These are phyloP conservation scores for Fusarium austroafricanum DNA, from an alignment of 2,329 filamentous ascomycete species.

Conservation along the genomic window DNA sequence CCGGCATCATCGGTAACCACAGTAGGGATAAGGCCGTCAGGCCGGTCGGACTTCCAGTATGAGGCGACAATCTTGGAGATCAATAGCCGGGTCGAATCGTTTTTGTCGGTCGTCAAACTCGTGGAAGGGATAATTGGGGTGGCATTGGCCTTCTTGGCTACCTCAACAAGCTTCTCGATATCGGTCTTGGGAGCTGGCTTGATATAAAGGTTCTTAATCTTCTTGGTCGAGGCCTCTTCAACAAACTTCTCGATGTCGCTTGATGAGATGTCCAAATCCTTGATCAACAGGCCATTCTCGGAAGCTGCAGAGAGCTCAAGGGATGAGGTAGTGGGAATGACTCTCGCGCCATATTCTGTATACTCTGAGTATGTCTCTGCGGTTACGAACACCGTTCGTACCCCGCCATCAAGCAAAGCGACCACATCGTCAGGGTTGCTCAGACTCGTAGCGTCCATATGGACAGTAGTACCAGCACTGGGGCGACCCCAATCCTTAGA, in stretches of 20 bases:
- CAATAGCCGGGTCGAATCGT: conserved; percentile 64
- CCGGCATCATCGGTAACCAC: conserved; percentile 91
- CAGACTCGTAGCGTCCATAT: conserved; percentile 81
- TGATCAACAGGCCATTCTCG: conserved; percentile 63
- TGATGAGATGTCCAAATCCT: conserved; percentile 60
- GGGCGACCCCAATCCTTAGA: conserved; percentile 61
- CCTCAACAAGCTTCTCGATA: conserved; percentile 59
- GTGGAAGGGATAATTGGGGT: conserved; percentile 81
- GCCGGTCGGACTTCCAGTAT: conserved; percentile 82
- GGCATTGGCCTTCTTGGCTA: conserved; percentile 63
- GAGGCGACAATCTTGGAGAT: conserved; percentile 79
- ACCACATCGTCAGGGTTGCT: conserved; percentile 78
- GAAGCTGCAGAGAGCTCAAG: conserved; percentile 59
- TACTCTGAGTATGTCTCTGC: conserved; percentile 73
- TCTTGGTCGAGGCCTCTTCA: conserved; percentile 58
- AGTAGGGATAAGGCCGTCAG: conserved; percentile 87
- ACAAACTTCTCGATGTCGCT: conserved; percentile 58
- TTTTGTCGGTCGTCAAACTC: conserved; percentile 74
- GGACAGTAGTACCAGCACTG: conserved; percentile 68
- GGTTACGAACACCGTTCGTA: conserved; percentile 84
- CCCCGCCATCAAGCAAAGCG: conserved; percentile 85
- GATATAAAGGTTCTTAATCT: conserved; percentile 62
- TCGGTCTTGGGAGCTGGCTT: conserved; percentile 61
- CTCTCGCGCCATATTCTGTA: conserved; percentile 66
- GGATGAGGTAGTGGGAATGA: conserved; percentile 64